Conservation (phyloP, 306 rosid species). For the Cucurbita maxima region DNA sequence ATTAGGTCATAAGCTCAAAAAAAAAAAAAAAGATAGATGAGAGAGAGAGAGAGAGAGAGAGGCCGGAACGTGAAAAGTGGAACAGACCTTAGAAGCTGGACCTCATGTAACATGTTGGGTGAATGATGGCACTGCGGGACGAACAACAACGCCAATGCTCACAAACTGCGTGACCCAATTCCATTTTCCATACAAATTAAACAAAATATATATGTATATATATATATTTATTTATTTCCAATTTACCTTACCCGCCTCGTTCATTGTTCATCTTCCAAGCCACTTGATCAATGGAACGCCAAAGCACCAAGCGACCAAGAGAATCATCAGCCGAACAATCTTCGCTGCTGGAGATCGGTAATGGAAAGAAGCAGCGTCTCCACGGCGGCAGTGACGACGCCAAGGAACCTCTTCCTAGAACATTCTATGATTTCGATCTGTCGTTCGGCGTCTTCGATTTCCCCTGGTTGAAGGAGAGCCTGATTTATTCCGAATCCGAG, state of each 20-base stretch:
- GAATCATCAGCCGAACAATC: not conserved
- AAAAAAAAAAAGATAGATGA: not conserved
- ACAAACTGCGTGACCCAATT: too few species aligned
- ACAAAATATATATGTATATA: too few species aligned
- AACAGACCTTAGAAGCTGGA: not conserved
- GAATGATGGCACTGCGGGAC: not conserved
- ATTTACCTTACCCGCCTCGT: not conserved
- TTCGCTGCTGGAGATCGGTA: not conserved
- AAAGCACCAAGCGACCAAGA: not conserved
- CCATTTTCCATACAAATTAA: too few species aligned
- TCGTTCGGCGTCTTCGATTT: slow-evolving; percentile 64
- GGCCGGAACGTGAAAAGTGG: slow-evolving; percentile 7
- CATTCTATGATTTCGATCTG: not conserved
- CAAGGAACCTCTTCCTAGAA: not conserved
- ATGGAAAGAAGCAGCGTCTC: not conserved
- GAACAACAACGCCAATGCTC: too few species aligned
- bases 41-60: not conserved
- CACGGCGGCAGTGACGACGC: too few species aligned
- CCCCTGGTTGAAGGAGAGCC: slow-evolving; percentile 87
- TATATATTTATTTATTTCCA: too few species aligned
- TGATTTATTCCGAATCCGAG: slow-evolving; percentile 33
- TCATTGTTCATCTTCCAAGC: not conserved
- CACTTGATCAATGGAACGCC: not conserved
- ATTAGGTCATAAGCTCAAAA: too few species aligned
- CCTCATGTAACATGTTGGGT: not conserved